Evolutionary conservation across 1,284 basidiomycete species (phyloP).

Genomic region (Abortiporus biennis): DNA sequence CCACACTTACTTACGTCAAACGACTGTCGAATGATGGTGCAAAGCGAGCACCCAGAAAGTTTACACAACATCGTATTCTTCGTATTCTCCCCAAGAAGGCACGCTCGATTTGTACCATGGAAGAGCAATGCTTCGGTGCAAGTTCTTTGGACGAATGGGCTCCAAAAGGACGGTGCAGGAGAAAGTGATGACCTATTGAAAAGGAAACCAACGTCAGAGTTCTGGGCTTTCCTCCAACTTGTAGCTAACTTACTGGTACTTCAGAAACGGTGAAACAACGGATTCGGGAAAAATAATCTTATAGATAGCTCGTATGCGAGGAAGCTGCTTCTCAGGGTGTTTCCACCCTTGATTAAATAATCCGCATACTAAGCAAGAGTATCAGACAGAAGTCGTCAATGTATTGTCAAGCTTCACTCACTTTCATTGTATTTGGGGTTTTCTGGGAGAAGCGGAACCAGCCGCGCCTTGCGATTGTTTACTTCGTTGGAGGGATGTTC

Average conservation of each 20-base stretch:
- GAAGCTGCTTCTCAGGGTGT: constrained; percentile 46
- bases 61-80: constrained; percentile 38
- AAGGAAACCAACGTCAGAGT: neutral
- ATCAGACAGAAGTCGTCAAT: neutral
- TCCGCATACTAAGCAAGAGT: constrained; percentile 33
- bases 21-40: constrained; percentile 45
- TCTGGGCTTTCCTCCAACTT: neutral
- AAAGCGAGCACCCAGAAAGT: constrained; percentile 42
- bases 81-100: constrained; percentile 43
- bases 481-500: constrained; percentile 10
- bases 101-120: constrained; percentile 53
- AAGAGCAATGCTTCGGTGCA: constrained; percentile 51
- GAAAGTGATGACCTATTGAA: constrained; percentile 1
- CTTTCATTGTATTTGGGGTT: constrained; percentile 8
- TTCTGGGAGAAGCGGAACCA: constrained; percentile 3
- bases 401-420: constrained; percentile 1
- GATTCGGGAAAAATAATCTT: constrained; percentile 42
- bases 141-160: constrained; percentile 18
- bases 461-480: constrained; percentile 7
- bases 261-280: constrained; percentile 37
- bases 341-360: constrained; percentile 51
- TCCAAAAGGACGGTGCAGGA: constrained; percentile 7
- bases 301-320: constrained; percentile 45
- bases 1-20: constrained; percentile 52
- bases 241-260: constrained; percentile 36